These are phyloP conservation scores for Calonectria ilicicola DNA, from an alignment of 2,329 filamentous ascomycete genomes.

Conservation along the genomic window DNA sequence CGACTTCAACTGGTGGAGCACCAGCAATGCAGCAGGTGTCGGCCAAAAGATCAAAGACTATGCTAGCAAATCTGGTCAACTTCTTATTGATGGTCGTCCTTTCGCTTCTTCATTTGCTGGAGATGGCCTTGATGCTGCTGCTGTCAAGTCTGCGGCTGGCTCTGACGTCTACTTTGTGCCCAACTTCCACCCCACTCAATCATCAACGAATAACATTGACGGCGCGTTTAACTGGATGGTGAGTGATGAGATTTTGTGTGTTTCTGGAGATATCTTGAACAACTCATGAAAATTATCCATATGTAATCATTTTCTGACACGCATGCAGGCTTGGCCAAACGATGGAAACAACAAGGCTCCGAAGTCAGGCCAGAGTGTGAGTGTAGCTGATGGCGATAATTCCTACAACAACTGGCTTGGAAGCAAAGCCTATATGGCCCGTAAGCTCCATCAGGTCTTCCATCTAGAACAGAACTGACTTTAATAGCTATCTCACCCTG, in stretches of 20 bases:
- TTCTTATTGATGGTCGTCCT: conserved; percentile 60
- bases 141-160: conserved; percentile 56
- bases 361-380: conserved; percentile 50
- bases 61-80: conserved; percentile 56
- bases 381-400: conserved; percentile 54
- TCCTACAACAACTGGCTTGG: conserved; percentile 50
- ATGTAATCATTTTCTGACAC: background rate
- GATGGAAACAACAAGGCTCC: conserved; percentile 63
- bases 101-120: conserved; percentile 67
- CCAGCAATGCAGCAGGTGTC: conserved; percentile 50
- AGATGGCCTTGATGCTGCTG: conserved; percentile 57
- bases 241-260: background rate
- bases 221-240: conserved; percentile 59
- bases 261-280: background rate
- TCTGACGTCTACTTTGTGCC: conserved; percentile 60
- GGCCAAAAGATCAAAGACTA: conserved; percentile 61
- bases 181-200: conserved; percentile 59
- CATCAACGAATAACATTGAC: conserved; percentile 54
- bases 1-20: conserved; percentile 64
- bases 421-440: conserved; percentile 61
- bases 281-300: too few relatives aligned
- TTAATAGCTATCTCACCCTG: conserved; percentile 44
- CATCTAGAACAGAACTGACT: background rate
- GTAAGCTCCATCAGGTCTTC: background rate
- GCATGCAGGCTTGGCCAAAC: conserved; percentile 53